Evolutionary conservation across 805 yeast species (phyloP), one percentile per base, ranked within the genome.

Genomic region (Candida ipomoeae): DNA sequence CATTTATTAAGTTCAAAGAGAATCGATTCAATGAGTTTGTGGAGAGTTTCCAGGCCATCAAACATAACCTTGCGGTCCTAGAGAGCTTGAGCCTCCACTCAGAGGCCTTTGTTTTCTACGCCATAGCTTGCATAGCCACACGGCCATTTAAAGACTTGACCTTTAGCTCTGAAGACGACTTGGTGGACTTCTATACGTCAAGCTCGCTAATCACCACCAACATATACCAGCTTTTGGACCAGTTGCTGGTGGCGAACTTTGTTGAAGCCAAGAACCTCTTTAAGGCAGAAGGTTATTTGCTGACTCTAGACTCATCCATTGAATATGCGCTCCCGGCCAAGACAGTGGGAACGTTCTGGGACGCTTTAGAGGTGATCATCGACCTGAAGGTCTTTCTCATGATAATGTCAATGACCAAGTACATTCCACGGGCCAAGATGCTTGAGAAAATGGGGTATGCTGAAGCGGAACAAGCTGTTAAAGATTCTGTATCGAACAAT

Each of bases 371-470:
- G 11, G 53, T 55, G n/a, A 59, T 65, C 6, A 61, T 70, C n/a
- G 70, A 69, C 49, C 56, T 62, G 48, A 69, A 71, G 52, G 58
- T 57, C 26, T 66, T 68, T 41, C 55, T 70, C 18, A 53, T 68
- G 42, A 53, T 70, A 6, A 55, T 71, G 35, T 58, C 70, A 3
- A 51, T 61, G 20, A 57, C 64, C 1, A 59, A 60, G 40, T 54
- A 58, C 26, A 63, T 67, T 11, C 53, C 69, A 0, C 46, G 65
- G 10, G 29, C 15, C 5, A 63, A 63, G 48, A 26, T 70, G 44
- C 45, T 67, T 6, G 46, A 54, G n/a, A 49, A 60, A 20, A 47
- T 70, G 55, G 75, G 75, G 4, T 62, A 65, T 50, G 43, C 48
- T 14, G 52, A 46, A n/a, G 52, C 53, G 10, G 29, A 44, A 14